Conservation (phyloP, 257 asterid genomes). For the Solanum acaule region DNA sequence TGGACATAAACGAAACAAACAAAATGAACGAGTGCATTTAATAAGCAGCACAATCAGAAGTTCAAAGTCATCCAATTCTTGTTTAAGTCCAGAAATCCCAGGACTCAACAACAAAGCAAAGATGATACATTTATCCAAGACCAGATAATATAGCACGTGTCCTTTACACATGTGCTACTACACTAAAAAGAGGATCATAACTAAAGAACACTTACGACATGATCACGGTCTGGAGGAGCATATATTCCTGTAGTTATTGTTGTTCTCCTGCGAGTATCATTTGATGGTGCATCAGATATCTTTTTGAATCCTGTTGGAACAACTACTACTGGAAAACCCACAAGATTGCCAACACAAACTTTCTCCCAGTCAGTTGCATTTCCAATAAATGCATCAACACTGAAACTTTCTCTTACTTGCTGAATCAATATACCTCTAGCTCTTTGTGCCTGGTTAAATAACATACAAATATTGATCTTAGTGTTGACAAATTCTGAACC, state of each 20-base stretch:
- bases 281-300: conserved; percentile 47
- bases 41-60: neutral
- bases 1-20: neutral
- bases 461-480: neutral
- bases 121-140: neutral
- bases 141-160: neutral
- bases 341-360: conserved; percentile 78
- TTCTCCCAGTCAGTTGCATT: conserved; percentile 87
- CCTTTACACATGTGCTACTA: neutral
- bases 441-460: conserved; percentile 59
- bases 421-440: conserved; percentile 71
- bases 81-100: neutral
- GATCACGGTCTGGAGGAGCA: conserved; percentile 82
- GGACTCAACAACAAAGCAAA: neutral
- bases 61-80: neutral
- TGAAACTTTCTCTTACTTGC: conserved; percentile 60
- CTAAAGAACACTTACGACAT: conserved; percentile 40
- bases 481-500: neutral
- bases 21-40: neutral
- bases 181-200: neutral
- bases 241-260: conserved; percentile 74
- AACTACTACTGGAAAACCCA: conserved; percentile 76
- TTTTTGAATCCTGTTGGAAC: conserved; percentile 73
- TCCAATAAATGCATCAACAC: conserved; percentile 79
- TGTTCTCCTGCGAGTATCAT: conserved; percentile 50